Percentiles rank a stretch among this genome's conserved stretches.
phyloP scores from a whole-genome alignment of 73 alveolate species.

The Paramecium caudatum region DNA sequence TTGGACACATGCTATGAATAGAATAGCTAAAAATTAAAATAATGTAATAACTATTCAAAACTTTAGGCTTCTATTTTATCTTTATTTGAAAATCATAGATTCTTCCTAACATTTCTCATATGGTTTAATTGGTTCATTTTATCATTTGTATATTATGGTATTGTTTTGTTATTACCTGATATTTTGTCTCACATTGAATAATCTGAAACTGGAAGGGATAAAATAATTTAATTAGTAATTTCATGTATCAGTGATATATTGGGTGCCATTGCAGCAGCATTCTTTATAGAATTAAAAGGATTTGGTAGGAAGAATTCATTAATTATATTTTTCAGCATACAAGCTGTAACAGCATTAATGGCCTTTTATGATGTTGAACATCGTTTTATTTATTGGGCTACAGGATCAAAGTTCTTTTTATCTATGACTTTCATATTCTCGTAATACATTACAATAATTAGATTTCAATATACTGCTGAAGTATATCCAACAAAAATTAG shows the following conservation, averaged over 20 bases:
- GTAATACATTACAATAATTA: neutral
- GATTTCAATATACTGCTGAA: conserved; percentile 75
- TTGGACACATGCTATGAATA: conserved; percentile 71
- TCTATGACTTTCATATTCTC: conserved; percentile 74
- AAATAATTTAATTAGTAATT: conserved; percentile 66
- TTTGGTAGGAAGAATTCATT: conserved; percentile 74
- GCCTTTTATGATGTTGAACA: conserved; percentile 56
- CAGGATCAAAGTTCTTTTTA: conserved; percentile 66
- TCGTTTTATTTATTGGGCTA: conserved; percentile 70
- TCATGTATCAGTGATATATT: conserved; percentile 71
- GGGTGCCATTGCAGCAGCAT: conserved; percentile 73
- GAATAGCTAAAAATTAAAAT: conserved; percentile 62
- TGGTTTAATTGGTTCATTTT: conserved; percentile 78
- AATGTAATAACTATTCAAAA: neutral
- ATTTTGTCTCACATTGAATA: conserved; percentile 49
- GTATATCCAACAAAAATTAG: conserved; percentile 75
- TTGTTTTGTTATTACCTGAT: conserved; percentile 65
- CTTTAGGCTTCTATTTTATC: conserved; percentile 33
- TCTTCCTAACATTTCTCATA: conserved; percentile 51
- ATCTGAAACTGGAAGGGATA: conserved; percentile 54
- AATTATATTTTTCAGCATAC: conserved; percentile 58
- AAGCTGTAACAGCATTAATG: conserved; percentile 70
- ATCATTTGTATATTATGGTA: conserved; percentile 74
- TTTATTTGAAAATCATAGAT: conserved; percentile 70
- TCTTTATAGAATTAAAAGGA: conserved; percentile 77